These are phyloP conservation scores for Noccaea caerulescens DNA, from an alignment of 345 rosid genomes.

Conservation along the genomic window DNA sequence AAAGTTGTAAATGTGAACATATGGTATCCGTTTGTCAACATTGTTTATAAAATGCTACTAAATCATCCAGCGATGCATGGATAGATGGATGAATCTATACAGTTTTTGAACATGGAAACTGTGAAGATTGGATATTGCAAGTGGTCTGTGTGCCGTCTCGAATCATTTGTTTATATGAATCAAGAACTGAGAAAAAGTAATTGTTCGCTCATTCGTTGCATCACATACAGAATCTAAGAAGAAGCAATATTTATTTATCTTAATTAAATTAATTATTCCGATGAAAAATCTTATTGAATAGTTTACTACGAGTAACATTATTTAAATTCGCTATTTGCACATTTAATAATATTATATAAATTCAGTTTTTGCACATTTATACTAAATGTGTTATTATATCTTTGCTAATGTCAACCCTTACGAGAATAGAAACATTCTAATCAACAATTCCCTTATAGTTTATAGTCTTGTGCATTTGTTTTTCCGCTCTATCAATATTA, in stretches of 20 bases:
- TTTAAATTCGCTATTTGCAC: slow-evolving; percentile 13
- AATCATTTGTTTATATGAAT: slow-evolving; percentile 22
- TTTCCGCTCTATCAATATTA: not conserved
- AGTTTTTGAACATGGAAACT: not conserved
- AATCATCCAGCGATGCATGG: too few relatives aligned
- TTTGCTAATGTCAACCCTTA: slow-evolving; percentile 39
- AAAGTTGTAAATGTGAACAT: too few relatives aligned
- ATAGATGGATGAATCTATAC: too few relatives aligned
- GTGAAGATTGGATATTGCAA: slow-evolving; percentile 27
- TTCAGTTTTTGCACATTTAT: slow-evolving; percentile 21
- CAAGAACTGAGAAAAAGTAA: slow-evolving; percentile 21
- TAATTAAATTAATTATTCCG: not conserved
- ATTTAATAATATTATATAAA: not conserved
- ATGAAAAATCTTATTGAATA: slow-evolving; percentile 1
- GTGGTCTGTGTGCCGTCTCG: slow-evolving; percentile 43
- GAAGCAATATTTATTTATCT: slow-evolving; percentile 5
- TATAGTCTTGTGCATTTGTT: not conserved
- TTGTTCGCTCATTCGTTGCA: slow-evolving; percentile 27
- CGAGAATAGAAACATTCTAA: slow-evolving; percentile 9
- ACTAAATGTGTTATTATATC: not conserved
- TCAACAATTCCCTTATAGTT: not conserved
- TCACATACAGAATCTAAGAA: slow-evolving; percentile 39
- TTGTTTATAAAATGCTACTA: too few relatives aligned
- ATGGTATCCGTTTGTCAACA: too few relatives aligned
- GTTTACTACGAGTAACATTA: not conserved